Evolutionary conservation across 140 eudicot species (phyloP), one percentile per base, ranked within the genome.

Genomic region (Senecio squalidus): DNA sequence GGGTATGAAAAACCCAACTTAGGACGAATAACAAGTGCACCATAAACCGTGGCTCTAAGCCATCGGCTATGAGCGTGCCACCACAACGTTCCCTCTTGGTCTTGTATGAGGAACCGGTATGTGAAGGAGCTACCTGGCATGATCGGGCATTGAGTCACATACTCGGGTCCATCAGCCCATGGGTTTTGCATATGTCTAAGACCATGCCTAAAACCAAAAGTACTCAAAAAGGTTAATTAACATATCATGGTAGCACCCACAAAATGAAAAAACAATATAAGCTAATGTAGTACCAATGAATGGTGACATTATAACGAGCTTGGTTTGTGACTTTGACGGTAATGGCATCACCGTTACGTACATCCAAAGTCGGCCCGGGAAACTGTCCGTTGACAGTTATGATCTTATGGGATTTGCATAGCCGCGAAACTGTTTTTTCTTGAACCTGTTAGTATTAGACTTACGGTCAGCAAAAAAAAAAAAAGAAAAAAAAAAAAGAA

Each of bases 101-200:
- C 77, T 58, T 76, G 85, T 4, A 88, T 74, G 14, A 64, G 62
- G 76, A 73, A 88, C 44, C 74, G 51, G 60, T 88, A 84, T 0
- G 96, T 88, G 74, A 81, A 88, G 23, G 85, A 70, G 46, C 65
- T 74, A 45, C 96, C 96, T 0, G 96, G 94, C 52, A 44, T 74
- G 33, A 88, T 84, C 0, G 96, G 96, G 36, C 94, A 88, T 15
- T 84, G 96, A 6, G 96, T 88, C 53, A 88, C 84, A 46, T 70
- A 84, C 54, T 76, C 94, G 0, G 96, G 96, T 4, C 96, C 96
- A 72, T 88, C 96, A 8, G 96, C 96, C 96, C 96, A 88, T 18
- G 96, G 96, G 1, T 82, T 84, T 31, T 92, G 64, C 85, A 88
- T 64, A 17, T 81, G 90, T 10, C 83, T 78, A 33, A 88, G 33